Conservation (phyloP, 2,329 filamentous ascomycete species). For the Geosmithia putterillii region DNA sequence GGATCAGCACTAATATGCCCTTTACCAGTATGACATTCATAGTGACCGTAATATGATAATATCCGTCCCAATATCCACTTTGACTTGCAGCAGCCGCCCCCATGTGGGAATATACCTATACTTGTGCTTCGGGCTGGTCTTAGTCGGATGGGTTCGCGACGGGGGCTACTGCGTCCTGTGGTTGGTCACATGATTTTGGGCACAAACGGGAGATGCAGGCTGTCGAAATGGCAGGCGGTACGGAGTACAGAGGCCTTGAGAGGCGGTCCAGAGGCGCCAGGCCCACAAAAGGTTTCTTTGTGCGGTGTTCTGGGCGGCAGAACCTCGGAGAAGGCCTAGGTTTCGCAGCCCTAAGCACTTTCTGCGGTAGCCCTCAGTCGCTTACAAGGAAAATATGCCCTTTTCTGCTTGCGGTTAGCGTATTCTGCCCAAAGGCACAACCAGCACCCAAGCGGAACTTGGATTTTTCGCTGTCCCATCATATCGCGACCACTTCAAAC, state of each 20-base stretch:
- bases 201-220: not conserved
- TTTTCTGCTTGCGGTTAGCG: constrained; percentile 20
- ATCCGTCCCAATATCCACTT: not conserved
- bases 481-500: constrained; percentile 28
- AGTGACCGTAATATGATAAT: not conserved
- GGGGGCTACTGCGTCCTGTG: not conserved
- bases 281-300: not conserved
- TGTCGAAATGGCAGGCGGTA: not conserved
- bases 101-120: not conserved
- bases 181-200: not conserved
- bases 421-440: constrained; percentile 21
- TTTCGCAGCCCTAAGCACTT: constrained; percentile 23
- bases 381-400: constrained; percentile 15
- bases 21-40: not conserved
- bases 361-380: constrained; percentile 16
- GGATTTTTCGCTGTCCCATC: constrained; percentile 25
- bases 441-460: constrained; percentile 22
- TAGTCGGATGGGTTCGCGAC: not conserved
- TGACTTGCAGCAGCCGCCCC: not conserved
- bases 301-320: constrained; percentile 10
- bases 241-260: not conserved
- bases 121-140: not conserved
- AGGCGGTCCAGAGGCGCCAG: too few species aligned
- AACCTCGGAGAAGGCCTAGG: constrained; percentile 20
- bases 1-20: not conserved